Conservation (phyloP, 495 filamentous ascomycete species). For the Rostrohypoxylon terebratum region DNA sequence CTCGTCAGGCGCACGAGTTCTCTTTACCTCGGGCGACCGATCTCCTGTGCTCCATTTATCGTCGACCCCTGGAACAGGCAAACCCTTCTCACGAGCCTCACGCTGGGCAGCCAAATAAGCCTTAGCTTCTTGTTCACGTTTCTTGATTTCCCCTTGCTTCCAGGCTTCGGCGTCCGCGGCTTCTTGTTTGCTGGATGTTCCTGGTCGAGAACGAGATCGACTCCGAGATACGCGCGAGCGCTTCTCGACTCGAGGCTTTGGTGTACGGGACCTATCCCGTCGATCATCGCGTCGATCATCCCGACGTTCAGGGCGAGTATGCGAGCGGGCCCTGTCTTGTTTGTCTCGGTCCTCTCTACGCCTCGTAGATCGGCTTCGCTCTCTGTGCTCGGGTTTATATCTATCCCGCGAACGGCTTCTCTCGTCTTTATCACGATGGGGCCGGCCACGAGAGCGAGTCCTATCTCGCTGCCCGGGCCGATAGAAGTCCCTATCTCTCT, state of each 20-base stretch:
- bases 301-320: conserved; percentile 35
- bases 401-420: conserved; percentile 49
- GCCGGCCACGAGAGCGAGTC: conserved; percentile 47
- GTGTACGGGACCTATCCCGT: conserved; percentile 50
- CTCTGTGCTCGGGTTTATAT: conserved; percentile 52
- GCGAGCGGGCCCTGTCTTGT: conserved; percentile 48
- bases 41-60: conserved; percentile 57
- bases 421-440: conserved; percentile 43
- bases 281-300: conserved; percentile 41
- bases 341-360: conserved; percentile 46
- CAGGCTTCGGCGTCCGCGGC: conserved; percentile 55
- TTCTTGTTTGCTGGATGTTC: conserved; percentile 42
- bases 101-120: conserved; percentile 66
- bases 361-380: conserved; percentile 56
- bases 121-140: conserved; percentile 69
- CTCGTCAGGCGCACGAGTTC: conserved; percentile 55
- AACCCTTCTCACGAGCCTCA: conserved; percentile 63
- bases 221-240: conserved; percentile 48
- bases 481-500: conserved; percentile 51
- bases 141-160: conserved; percentile 66
- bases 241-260: conserved; percentile 48
- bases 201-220: conserved; percentile 53
- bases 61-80: conserved; percentile 60
- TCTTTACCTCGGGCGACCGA: conserved; percentile 60
- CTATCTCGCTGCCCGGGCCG: conserved; percentile 49